Conservation (phyloP, 352 stramenopile species). For the Phytophthora aleatoria region DNA sequence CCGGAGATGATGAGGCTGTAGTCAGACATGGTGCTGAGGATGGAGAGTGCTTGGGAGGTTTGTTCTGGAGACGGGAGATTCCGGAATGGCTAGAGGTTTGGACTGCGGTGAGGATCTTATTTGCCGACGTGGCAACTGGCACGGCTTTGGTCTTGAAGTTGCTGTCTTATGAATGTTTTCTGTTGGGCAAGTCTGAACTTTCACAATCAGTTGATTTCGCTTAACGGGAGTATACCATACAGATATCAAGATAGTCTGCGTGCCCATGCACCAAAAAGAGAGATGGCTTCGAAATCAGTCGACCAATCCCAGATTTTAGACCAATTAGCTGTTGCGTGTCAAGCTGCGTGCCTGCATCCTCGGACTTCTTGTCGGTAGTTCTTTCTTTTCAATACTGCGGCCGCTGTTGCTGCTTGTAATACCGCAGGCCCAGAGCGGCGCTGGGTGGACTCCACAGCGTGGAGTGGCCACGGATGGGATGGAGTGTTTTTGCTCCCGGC, state of each 20-base stretch:
- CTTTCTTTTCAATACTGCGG: background rate
- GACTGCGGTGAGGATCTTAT: conserved; percentile 9
- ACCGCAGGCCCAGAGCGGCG: too few relatives aligned
- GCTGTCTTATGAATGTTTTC: conserved; percentile 6
- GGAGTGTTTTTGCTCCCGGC: conserved; percentile 2
- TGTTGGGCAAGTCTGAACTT: conserved; percentile 20
- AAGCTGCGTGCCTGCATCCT: background rate
- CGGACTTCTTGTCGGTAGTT: background rate
- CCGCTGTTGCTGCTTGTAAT: conserved; percentile 6
- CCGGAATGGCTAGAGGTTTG: conserved; percentile 19
- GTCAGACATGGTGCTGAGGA: too few relatives aligned
- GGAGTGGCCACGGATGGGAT: background rate
- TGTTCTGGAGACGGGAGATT: conserved; percentile 25
- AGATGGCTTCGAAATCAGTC: background rate
- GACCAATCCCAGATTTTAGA: too few relatives aligned
- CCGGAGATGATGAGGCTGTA: conserved; percentile 66
- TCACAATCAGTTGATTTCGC: conserved; percentile 8
- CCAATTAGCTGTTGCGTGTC: background rate
- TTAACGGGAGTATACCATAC: background rate
- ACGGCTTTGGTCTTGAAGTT: conserved; percentile 20
- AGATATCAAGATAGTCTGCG: conserved; percentile 2
- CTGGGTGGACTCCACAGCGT: too few relatives aligned
- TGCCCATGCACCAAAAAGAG: conserved; percentile 14
- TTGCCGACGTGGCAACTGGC: conserved; percentile 2
- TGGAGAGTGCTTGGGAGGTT: background rate